Base-by-base conservation (phyloP, 1,284 basidiomycete species). In the Ganoderma sinense region DNA sequence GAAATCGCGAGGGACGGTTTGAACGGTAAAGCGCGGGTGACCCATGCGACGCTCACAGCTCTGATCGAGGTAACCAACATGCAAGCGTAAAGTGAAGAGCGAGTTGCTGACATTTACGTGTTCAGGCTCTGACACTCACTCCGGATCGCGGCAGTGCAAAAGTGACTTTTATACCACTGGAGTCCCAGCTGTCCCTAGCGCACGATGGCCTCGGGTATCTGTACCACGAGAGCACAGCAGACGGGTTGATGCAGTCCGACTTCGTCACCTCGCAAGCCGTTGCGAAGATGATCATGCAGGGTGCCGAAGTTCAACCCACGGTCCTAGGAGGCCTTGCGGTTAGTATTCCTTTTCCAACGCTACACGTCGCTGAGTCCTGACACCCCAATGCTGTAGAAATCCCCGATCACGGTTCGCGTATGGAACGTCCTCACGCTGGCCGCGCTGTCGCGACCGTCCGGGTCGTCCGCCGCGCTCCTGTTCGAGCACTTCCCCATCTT, bases 381-480 rank as follows among this genome's bases (percentile, higher is more conserved):
- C 31, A 29, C 55, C 70, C 72, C 11, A 51, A 41, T 56, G 41
- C 61, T 26, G 55, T 66, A 89, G 87, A 86, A 82, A 80, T 73
- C 75, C 6, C 72, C 79, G 0, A 81, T 87, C 66, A 80, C 79
- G 53, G 80, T 91, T 7, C 85, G 89, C 18, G 82, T 86, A 5
- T 93, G 91, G 91, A 92, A 91, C 76, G 78, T 91, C 51, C 76
- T 93, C 23, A 78, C 85, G 0, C 78, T 92, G 20, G 84, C 86
- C 1, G 86, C 87, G 0, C 79, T 92, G 40, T 79, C 85, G 58
- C 83, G 84, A 43, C 73, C 78, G 8, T 81, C 82, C 18, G 77
- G 80, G 26, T 76, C 77, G 43, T 84, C 85, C 73, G 81, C 81
- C n/a, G 74, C 78, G 4, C 75, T 84, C 13, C 75, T 93, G 14